These are phyloP conservation scores for Sporothrix schenckii DNA, from an alignment of 2,329 filamentous ascomycete species.

Conservation along the genomic window DNA sequence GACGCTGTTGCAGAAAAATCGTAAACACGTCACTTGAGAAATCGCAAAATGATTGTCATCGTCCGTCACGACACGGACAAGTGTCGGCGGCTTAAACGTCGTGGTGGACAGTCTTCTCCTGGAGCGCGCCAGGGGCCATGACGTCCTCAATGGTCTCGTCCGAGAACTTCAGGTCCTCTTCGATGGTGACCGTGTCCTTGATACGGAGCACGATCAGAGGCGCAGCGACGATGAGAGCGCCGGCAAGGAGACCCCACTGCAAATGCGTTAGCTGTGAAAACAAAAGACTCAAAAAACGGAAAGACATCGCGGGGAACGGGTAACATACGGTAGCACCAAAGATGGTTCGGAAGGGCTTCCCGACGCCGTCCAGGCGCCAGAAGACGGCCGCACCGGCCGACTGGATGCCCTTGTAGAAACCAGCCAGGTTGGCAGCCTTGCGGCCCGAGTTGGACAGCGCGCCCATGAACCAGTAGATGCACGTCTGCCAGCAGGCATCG, in stretches of 20 bases:
- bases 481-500: constrained; percentile 88
- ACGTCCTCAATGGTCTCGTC: constrained; percentile 82
- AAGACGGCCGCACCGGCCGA: constrained; percentile 81
- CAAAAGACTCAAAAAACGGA: neutral
- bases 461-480: constrained; percentile 95
- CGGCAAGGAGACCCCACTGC: constrained; percentile 74
- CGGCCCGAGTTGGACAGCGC: constrained; percentile 89
- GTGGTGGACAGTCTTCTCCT: constrained; percentile 20
- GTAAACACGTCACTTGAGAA: neutral
- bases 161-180: constrained; percentile 81
- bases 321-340: constrained; percentile 61
- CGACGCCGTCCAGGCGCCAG: constrained; percentile 67
- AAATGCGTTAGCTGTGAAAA: neutral
- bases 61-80: neutral
- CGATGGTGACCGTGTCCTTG: constrained; percentile 76
- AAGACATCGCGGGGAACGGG: neutral
- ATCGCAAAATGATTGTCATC: neutral
- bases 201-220: constrained; percentile 80
- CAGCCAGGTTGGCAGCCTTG: constrained; percentile 88
- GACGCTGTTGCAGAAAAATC: constrained; percentile 12
- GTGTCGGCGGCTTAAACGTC: constrained; percentile 26
- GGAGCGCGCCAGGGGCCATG: constrained; percentile 39
- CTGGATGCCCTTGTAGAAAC: constrained; percentile 61
- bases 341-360: constrained; percentile 68
- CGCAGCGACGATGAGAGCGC: constrained; percentile 73